Evolutionary conservation across 441 rosid species (phyloP), one percentile per base, ranked within the genome.

Genomic region (Melastoma candidum): DNA sequence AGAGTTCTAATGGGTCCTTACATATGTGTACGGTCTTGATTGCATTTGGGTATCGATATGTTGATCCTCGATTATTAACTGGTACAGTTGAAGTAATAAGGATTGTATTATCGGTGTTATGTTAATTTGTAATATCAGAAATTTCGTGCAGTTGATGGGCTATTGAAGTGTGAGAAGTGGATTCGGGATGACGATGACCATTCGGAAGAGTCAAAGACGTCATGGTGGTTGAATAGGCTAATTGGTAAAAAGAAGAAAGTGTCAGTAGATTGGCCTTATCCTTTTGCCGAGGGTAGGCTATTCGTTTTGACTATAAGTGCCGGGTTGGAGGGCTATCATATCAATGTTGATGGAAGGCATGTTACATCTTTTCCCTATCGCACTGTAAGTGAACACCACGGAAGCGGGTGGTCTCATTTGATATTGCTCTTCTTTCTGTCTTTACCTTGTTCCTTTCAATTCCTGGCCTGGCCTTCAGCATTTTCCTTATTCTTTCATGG

Each of bases 121-220:
- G 41, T 6, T 36, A 36, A 36, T 36, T 36, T 4, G 41, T 52
- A 26, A 52, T 36, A 12, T 44, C 8, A 7, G 11, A 29, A 12
- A 57, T 58, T 67, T 58, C 63, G 56, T 74, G 69, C 73, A 92
- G 97, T 85, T 74, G 98, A 92, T 63, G 86, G 79, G 48, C 80
- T 72, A 69, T 75, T 75, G 67, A 85, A 88, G 71, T 88, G 98
- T 71, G 97, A 92, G 77, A 82, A 74, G 71, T 92, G 98, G 98
- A 82, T 82, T 54, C 79, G 84, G 13, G 90, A 93, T 61, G 90
- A 89, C 70, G 80, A 80, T 14, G 49, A 65, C 59, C 75, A 24
- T 49, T 69, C 75, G 0, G 93, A 82, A 67, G 86, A 80, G 70
- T 73, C 86, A 14, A 86, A 74, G 72, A 71, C 77, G 46, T 67